A percentile compares a stretch with the other conserved stretches of the same genome.
These are phyloP conservation scores for Aspergillus bertholletiae DNA, from an alignment of 495 filamentous ascomycete species.

Conservation along the genomic window DNA sequence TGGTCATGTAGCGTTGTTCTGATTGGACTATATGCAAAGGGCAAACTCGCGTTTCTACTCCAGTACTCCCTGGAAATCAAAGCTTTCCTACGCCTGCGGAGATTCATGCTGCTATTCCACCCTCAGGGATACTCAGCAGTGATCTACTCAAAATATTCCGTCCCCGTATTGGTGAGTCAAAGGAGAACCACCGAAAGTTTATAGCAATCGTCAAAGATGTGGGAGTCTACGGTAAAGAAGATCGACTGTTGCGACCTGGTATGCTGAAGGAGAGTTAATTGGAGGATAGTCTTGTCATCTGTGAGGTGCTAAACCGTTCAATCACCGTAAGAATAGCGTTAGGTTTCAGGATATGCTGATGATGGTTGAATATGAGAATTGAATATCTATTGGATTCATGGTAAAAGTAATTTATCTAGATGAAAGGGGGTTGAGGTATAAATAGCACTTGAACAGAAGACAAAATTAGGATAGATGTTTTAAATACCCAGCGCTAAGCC, in stretches of 20 bases:
- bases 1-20: not conserved
- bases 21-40: conserved; percentile 9
- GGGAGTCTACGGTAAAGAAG: conserved; percentile 44
- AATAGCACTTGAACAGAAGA: not conserved
- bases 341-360: not conserved
- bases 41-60: conserved; percentile 32
- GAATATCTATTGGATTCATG: not conserved
- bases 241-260: conserved; percentile 39
- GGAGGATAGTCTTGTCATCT: not conserved
- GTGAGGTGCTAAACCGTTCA: not conserved
- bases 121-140: conserved; percentile 62
- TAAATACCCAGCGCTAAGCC: conserved; percentile 2
- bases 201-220: conserved; percentile 48
- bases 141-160: conserved; percentile 61
- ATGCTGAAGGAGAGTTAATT: conserved; percentile 29
- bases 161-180: conserved; percentile 49
- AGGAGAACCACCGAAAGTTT: conserved; percentile 41
- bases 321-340: not conserved
- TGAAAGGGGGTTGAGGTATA: not conserved
- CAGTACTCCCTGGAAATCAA: conserved; percentile 23
- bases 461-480: not conserved
- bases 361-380: no score
- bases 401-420: not conserved
- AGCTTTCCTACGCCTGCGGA: conserved; percentile 62
- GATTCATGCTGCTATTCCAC: conserved; percentile 63